phyloP scores from a whole-genome alignment of 805 yeast genomes.

The Candida khao-thaluensis region DNA sequence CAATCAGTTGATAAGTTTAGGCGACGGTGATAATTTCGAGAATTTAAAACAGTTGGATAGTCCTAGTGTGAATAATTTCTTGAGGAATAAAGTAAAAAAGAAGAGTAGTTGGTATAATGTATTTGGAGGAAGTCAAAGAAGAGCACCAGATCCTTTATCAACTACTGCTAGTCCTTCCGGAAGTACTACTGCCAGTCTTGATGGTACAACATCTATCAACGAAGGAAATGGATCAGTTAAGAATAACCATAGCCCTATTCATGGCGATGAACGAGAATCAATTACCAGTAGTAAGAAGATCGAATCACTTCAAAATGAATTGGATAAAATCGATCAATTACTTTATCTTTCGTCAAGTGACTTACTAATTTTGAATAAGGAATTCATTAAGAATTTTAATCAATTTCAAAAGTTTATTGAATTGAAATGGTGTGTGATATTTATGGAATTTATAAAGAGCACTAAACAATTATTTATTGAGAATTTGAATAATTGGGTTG shows the following conservation, averaged over 20 bases:
- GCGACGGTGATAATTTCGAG: slow-evolving; percentile 19
- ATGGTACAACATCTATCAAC: background rate
- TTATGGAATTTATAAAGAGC: slow-evolving; percentile 36
- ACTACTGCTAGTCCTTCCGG: background rate
- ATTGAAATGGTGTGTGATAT: slow-evolving; percentile 37
- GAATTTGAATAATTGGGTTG: slow-evolving; percentile 33
- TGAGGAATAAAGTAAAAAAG: slow-evolving; percentile 26
- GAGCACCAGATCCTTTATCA: background rate
- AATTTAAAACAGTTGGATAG: slow-evolving; percentile 38
- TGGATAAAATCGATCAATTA: slow-evolving; percentile 47
- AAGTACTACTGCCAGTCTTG: background rate
- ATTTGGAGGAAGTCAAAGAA: slow-evolving; percentile 30
- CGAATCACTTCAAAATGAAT: slow-evolving; percentile 39
- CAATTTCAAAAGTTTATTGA: slow-evolving; percentile 40
- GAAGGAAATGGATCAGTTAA: background rate
- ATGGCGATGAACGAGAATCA: background rate
- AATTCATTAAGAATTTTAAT: slow-evolving; percentile 41
- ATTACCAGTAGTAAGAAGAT: slow-evolving; percentile 18
- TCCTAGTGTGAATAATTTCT: slow-evolving; percentile 38
- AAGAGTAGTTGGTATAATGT: slow-evolving; percentile 45
- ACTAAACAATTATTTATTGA: slow-evolving; percentile 34
- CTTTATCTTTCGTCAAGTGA: slow-evolving; percentile 44
- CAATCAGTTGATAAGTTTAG: slow-evolving; percentile 33
- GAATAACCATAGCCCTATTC: background rate
- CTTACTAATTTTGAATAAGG: slow-evolving; percentile 42